Base-by-base conservation (phyloP, 108 stramenopile genomes). In the Asterionellopsis glacialis region DNA sequence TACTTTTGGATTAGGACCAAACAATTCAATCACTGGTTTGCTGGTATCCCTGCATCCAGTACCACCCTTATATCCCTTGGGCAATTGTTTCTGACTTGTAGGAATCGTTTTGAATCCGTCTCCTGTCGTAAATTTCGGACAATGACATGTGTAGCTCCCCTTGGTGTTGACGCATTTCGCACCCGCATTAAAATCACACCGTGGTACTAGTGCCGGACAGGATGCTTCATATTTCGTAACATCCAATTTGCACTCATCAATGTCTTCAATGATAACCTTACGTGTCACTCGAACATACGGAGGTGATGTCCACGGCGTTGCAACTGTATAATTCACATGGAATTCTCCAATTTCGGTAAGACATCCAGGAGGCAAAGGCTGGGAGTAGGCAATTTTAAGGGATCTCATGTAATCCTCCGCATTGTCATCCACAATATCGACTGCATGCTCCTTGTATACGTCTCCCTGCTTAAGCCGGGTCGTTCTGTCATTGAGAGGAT, bases 291-390 rank as follows among this genome's bases (percentile, higher is more conserved):
- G 62, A 10, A 79, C 87, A 44, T 59, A 80, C 0, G 85, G 66
- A 1, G 82, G 84, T 15, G 63, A 64, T 0, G 93, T 91, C 95
- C 95, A 96, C 11, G 85, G 91, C 55, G 90, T 93, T 11, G 86
- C 88, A 48, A 96, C 82, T 7, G 93, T 94, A 80, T 96, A 96
- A 61, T 90, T 91, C 38, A 96, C 93, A 59, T 90, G 72, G 64
- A 95, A 95, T 39, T 77, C 64, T 43, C 93, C 93, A 61, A 96
- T 84, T 60, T 87, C 64, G 39, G 78, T 67, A 16, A 93, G 56
- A 68, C 95, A 96, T 1, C 89, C 84, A 42, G 81, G 82, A 0
- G 88, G 88, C 27, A 93, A 63, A 11, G 95, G 90, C 33, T 73
- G 64, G 45, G 80, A 82, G 74, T 95, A 96, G 39, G 82, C 60